Percentiles rank a stretch among this genome's conserved stretches.
Evolutionary conservation across 768 basidiomycete genomes (phyloP).

Genomic region (Suillus spraguei): DNA sequence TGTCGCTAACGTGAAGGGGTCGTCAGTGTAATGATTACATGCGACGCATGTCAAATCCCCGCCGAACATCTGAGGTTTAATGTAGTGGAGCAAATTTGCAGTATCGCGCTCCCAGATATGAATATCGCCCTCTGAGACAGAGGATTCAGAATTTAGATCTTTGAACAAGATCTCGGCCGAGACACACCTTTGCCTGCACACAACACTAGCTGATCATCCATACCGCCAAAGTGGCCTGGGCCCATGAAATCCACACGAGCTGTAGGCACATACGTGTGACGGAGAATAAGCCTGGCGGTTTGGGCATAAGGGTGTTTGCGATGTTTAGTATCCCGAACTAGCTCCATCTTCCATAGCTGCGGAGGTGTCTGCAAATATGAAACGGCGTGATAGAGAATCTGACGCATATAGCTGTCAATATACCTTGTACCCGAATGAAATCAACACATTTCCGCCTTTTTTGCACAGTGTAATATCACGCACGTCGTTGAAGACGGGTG

Average conservation of each 20-base stretch:
- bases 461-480: slow-evolving; percentile 52
- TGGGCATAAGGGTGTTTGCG: slow-evolving; percentile 38
- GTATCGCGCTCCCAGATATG: slow-evolving; percentile 89
- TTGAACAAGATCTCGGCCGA: not conserved
- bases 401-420: not conserved
- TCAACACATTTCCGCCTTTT: slow-evolving; percentile 46
- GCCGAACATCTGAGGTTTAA: slow-evolving; percentile 61
- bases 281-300: slow-evolving; percentile 36
- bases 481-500: slow-evolving; percentile 56
- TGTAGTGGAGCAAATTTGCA: slow-evolving; percentile 67
- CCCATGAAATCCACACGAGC: slow-evolving; percentile 73
- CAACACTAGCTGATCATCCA: slow-evolving; percentile 75
- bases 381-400: slow-evolving; percentile 9
- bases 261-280: slow-evolving; percentile 78
- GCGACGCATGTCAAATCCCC: slow-evolving; percentile 80
- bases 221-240: slow-evolving; percentile 81
- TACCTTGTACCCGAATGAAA: slow-evolving; percentile 49
- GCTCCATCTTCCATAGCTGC: slow-evolving; percentile 74
- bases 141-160: slow-evolving; percentile 1
- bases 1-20: slow-evolving; percentile 59
- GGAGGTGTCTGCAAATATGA: slow-evolving; percentile 58
- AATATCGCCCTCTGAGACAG: slow-evolving; percentile 68
- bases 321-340: slow-evolving; percentile 50
- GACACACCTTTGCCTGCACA: slow-evolving; percentile 72
- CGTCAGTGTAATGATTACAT: slow-evolving; percentile 70